Conservation (phyloP, 768 basidiomycete genomes). For the Calocybe gangraenosa region DNA sequence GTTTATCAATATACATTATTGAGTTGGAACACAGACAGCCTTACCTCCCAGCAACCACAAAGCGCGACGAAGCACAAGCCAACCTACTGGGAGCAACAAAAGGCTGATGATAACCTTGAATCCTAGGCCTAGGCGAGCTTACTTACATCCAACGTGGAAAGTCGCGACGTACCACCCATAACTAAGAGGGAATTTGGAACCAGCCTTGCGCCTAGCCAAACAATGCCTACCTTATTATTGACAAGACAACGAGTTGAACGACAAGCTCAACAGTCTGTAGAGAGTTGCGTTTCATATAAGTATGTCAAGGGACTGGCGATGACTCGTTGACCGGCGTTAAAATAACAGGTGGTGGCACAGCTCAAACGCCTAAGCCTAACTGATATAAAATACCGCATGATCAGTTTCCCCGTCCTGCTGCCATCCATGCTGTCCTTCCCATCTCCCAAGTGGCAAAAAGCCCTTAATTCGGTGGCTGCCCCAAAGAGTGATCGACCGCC, state of each 20-base stretch:
- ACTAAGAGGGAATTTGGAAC: conserved; percentile 15
- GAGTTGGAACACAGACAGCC: neutral
- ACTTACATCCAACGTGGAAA: conserved; percentile 28
- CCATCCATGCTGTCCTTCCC: conserved; percentile 30
- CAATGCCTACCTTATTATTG: conserved; percentile 22
- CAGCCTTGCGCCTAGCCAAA: neutral
- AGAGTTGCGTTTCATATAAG: neutral
- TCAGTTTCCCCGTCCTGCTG: too few species aligned
- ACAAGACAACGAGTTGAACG: conserved; percentile 21
- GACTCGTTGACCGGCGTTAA: too few species aligned
- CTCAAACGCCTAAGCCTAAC: too few species aligned
- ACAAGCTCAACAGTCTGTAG: conserved; percentile 11
- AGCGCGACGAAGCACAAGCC: conserved; percentile 23
- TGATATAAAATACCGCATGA: too few species aligned
- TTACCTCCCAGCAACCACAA: conserved; percentile 22
- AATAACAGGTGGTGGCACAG: too few species aligned
- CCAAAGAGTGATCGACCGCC: conserved; percentile 10
- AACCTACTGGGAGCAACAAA: conserved; percentile 19
- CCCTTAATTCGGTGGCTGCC: conserved; percentile 11
- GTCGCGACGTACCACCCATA: conserved; percentile 31
- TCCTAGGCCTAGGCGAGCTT: neutral
- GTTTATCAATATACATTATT: neutral
- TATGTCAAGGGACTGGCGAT: too few species aligned
- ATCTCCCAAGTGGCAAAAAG: conserved; percentile 23
- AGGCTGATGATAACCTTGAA: too few species aligned